Conservation (phyloP, 2,329 filamentous ascomycete species). For the Diaporthe ilicicola region DNA sequence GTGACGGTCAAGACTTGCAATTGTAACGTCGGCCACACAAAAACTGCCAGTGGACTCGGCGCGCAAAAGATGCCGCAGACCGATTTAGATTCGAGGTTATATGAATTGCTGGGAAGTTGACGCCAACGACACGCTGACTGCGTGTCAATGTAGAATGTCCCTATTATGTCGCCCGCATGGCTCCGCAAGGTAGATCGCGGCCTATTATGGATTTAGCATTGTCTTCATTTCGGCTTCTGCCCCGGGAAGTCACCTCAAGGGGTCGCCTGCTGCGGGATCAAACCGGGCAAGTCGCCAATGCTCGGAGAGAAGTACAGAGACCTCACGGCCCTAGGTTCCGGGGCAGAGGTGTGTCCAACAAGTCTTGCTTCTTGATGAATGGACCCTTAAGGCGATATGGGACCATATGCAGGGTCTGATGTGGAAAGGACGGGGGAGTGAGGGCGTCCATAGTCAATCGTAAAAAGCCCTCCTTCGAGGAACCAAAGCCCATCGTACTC, state of each 20-base stretch:
- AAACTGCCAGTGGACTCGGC: neutral
- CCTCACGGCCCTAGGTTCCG: neutral
- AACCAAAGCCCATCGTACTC: neutral
- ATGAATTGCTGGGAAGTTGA: neutral
- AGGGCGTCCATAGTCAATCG: neutral
- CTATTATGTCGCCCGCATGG: neutral
- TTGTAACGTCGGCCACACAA: constrained; percentile 7
- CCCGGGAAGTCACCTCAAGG: neutral
- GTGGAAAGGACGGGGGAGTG: neutral
- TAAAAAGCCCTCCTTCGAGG: neutral
- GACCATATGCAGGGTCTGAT: neutral
- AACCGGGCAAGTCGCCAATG: neutral
- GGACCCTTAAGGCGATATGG: neutral
- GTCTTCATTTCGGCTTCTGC: constrained; percentile 13
- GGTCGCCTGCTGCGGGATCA: neutral
- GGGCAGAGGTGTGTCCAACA: neutral
- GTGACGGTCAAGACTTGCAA: constrained; percentile 19
- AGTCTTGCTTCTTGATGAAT: constrained; percentile 6
- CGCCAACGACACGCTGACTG: neutral
- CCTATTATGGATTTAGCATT: neutral
- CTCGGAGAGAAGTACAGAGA: neutral
- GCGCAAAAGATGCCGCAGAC: neutral
- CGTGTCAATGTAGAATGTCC: neutral
- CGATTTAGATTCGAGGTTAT: constrained; percentile 5
- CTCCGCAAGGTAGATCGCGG: neutral